These are phyloP conservation scores for Clavispora vitiphila DNA, from an alignment of 805 yeast species.

Conservation along the genomic window DNA sequence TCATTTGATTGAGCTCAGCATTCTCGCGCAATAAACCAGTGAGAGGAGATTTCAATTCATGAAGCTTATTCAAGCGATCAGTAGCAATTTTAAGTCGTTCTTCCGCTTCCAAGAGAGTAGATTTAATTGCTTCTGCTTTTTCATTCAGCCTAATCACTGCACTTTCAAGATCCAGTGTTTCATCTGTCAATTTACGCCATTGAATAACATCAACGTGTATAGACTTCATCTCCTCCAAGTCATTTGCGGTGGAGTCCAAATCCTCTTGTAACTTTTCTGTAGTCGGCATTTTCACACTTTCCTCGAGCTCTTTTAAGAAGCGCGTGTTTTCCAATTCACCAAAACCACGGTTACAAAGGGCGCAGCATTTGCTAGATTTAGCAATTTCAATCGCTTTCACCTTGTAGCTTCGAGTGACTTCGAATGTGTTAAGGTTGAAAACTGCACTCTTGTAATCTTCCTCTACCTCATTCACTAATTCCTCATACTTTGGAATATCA, in stretches of 20 bases:
- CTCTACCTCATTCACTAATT: conserved; percentile 51
- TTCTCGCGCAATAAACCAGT: not conserved
- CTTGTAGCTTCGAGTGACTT: conserved; percentile 67
- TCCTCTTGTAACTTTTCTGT: conserved; percentile 25
- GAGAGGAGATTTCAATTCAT: not conserved
- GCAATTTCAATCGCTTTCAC: conserved; percentile 65
- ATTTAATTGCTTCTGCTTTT: not conserved
- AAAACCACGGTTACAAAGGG: conserved; percentile 68
- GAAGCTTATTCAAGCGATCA: not conserved
- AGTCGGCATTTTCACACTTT: conserved; percentile 25
- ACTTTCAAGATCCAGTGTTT: not conserved
- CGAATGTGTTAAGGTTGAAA: conserved; percentile 62
- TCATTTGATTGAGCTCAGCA: not conserved
- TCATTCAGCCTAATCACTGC: not conserved
- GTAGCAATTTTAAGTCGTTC: not conserved
- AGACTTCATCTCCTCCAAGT: conserved; percentile 25
- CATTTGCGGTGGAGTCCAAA: conserved; percentile 26
- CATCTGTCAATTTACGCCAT: conserved; percentile 18
- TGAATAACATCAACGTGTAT: conserved; percentile 25
- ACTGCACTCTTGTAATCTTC: conserved; percentile 55
- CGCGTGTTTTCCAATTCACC: conserved; percentile 30
- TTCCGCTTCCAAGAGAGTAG: not conserved
- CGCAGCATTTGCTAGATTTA: conserved; percentile 51
- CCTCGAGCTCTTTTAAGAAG: conserved; percentile 25
- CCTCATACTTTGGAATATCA: conserved; percentile 49